Percentiles rank a stretch among this genome's conserved stretches.
phyloP scores from a whole-genome alignment of 2,329 filamentous ascomycete genomes.

The Venturia effusa region DNA sequence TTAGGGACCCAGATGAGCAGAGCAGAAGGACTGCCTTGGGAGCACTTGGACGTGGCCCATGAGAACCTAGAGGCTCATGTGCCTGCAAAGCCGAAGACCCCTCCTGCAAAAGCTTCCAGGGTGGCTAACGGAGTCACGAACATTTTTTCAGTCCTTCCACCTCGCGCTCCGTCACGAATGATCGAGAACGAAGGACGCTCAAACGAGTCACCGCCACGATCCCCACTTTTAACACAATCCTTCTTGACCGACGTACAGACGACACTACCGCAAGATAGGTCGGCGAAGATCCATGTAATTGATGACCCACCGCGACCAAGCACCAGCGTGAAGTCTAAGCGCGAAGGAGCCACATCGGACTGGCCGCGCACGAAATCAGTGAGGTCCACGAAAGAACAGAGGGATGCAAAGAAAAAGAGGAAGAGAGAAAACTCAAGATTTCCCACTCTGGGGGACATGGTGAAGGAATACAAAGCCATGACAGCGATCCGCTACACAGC shows the following conservation, averaged over 20 bases:
- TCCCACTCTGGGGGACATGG: slow-evolving; percentile 4
- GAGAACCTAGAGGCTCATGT: not conserved
- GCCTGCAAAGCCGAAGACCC: not conserved
- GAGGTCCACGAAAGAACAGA: not conserved
- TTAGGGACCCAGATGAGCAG: slow-evolving; percentile 25
- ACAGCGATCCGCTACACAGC: slow-evolving; percentile 3
- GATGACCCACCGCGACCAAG: not conserved
- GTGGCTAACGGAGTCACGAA: not conserved
- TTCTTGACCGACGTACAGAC: slow-evolving; percentile 7
- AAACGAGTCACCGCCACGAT: slow-evolving; percentile 4
- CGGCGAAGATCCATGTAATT: not conserved
- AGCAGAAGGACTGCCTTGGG: slow-evolving; percentile 24
- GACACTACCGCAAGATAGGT: not conserved
- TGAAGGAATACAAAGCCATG: slow-evolving; percentile 8
- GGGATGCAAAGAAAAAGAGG: slow-evolving; percentile 8
- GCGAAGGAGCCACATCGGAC: slow-evolving; percentile 2
- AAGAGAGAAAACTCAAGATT: slow-evolving; percentile 2
- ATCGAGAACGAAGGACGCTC: not conserved
- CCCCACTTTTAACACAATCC: slow-evolving; percentile 7
- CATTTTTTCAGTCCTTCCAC: slow-evolving; percentile 2
- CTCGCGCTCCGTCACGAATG: not conserved
- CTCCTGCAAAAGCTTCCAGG: not conserved
- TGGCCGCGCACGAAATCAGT: not conserved
- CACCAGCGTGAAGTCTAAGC: slow-evolving; percentile 1
- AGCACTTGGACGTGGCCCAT: slow-evolving; percentile 8